Percentiles rank a stretch among this genome's conserved stretches.
Evolutionary conservation across 768 basidiomycete genomes (phyloP).

Genomic region (Leccinum sublutescens): DNA sequence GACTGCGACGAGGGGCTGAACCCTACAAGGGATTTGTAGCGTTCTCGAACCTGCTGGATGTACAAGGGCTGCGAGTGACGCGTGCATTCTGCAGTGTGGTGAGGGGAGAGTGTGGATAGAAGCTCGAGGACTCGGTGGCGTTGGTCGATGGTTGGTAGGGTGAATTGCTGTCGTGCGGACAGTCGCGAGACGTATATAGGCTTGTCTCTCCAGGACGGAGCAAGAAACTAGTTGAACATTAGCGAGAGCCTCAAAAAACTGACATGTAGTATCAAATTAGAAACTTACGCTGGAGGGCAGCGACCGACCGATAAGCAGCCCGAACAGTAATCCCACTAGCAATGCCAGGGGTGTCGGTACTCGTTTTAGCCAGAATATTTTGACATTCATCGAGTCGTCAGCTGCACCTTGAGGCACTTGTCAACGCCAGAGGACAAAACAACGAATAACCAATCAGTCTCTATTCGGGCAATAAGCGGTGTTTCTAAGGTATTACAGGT

Average conservation of each 20-base stretch:
- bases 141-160: constrained; percentile 79
- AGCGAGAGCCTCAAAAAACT: neutral
- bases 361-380: constrained; percentile 35
- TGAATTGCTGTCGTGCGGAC: constrained; percentile 60
- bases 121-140: constrained; percentile 84
- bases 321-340: constrained; percentile 59
- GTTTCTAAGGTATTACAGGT: neutral
- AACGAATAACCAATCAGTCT: neutral
- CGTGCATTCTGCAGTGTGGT: constrained; percentile 93
- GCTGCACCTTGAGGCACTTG: neutral
- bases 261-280: neutral
- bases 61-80: constrained; percentile 83
- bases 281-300: constrained; percentile 38
- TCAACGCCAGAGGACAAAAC: neutral
- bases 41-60: constrained; percentile 76
- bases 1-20: constrained; percentile 57
- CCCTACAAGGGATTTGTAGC: constrained; percentile 83
- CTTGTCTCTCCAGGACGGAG: constrained; percentile 53
- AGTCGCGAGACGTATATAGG: constrained; percentile 47
- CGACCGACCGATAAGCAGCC: constrained; percentile 54
- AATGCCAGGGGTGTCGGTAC: constrained; percentile 57
- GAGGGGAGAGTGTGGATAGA: constrained; percentile 81
- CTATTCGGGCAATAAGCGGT: neutral
- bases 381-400: constrained; percentile 27
- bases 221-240: constrained; percentile 19